phyloP scores from a whole-genome alignment of 768 basidiomycete genomes.

The Dacryopinax primogenitus region DNA sequence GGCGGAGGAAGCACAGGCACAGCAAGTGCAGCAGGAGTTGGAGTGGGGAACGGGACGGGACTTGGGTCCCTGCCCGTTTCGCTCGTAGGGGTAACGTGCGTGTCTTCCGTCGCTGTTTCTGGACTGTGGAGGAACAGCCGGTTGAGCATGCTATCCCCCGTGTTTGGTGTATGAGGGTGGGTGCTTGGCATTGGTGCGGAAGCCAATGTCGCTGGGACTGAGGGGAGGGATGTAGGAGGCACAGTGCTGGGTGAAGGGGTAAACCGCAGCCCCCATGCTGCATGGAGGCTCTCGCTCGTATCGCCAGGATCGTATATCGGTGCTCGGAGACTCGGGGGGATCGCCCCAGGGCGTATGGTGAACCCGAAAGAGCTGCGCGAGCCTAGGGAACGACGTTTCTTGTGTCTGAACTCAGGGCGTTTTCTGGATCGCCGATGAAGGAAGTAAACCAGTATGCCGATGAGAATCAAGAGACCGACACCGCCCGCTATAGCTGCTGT shows the following conservation, averaged over 20 bases:
- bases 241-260: not conserved
- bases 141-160: not conserved
- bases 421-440: not conserved
- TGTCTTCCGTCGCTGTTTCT: not conserved
- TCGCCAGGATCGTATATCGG: not conserved
- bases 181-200: too few relatives aligned
- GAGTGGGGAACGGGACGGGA: too few relatives aligned
- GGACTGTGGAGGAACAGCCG: not conserved
- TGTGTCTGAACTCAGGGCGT: not conserved
- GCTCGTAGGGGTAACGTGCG: not conserved
- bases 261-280: not conserved
- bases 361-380: not conserved
- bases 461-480: conserved; percentile 7
- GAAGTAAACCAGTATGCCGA: not conserved
- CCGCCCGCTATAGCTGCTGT: not conserved
- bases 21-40: too few relatives aligned
- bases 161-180: not conserved
- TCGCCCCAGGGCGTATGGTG: conserved; percentile 3
- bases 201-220: not conserved
- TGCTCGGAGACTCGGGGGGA: not conserved
- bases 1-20: not conserved
- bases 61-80: not conserved
- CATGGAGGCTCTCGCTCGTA: not conserved
- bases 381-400: not conserved
- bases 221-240: not conserved